phyloP scores from a whole-genome alignment of 441 rosid genomes.

The Erodium moschatum region DNA sequence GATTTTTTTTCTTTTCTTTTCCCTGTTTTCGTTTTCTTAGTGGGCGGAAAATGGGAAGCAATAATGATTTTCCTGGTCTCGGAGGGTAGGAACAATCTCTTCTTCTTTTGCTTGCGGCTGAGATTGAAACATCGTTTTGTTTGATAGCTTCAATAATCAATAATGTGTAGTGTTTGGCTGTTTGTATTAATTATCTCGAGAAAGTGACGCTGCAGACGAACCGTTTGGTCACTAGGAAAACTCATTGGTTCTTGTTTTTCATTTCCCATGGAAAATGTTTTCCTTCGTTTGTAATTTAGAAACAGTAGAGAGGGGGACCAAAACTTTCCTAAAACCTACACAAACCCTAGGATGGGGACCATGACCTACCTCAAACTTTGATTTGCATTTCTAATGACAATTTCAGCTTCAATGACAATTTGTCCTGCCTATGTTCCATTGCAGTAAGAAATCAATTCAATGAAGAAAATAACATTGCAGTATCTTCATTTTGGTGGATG shows the following conservation, averaged over 20 bases:
- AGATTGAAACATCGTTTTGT: slow-evolving; percentile 29
- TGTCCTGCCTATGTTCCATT: slow-evolving; percentile 12
- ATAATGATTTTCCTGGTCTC: slow-evolving; percentile 30
- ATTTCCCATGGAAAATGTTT: neutral
- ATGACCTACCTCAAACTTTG: slow-evolving; percentile 10
- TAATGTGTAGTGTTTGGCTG: slow-evolving; percentile 4
- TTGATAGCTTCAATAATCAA: neutral
- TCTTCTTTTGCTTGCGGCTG: slow-evolving; percentile 33
- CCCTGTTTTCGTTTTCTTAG: neutral
- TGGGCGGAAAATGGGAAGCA: slow-evolving; percentile 10
- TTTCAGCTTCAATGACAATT: slow-evolving; percentile 8
- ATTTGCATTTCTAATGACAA: neutral
- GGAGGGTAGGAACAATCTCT: slow-evolving; percentile 35
- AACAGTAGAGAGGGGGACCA: slow-evolving; percentile 16
- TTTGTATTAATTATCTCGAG: slow-evolving; percentile 17
- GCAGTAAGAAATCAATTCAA: neutral
- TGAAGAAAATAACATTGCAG: neutral
- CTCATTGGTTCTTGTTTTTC: neutral
- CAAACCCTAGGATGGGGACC: slow-evolving; percentile 19
- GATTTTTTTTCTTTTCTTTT: neutral
- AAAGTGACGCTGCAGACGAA: slow-evolving; percentile 23
- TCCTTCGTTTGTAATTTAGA: neutral
- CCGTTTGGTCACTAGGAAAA: slow-evolving; percentile 13
- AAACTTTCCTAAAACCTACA: neutral
- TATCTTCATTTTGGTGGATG: neutral